Evolutionary conservation across 1,284 basidiomycete species (phyloP), one percentile per base, ranked within the genome.

Genomic region (Takashimella koratensis): DNA sequence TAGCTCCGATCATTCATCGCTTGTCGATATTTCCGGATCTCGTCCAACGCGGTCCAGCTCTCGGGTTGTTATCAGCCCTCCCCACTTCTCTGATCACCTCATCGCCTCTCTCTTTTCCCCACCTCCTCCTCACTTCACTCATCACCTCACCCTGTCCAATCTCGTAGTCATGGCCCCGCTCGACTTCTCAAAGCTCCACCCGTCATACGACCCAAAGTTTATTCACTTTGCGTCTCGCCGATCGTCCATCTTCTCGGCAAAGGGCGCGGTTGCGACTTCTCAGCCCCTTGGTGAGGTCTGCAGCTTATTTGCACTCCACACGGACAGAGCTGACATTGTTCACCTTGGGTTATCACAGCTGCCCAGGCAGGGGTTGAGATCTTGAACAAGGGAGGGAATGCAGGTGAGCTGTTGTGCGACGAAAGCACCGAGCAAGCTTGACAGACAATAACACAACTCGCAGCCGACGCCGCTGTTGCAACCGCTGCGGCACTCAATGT

Each of bases 291-390:
- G 65, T 66, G 42, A 41, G 55, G 19, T 39, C 16, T 26, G 11
- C 22, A 43, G n/a, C 24, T 8, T 43, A 22, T 20, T 22, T 20
- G 4, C 5, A 12, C 40, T n/a, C n/a, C n/a, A n/a, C n/a, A n/a
- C n/a, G n/a, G 36, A 11, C n/a, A n/a, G n/a, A 40, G 36, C 36
- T 40, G 36, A 40, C n/a, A 40, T 11, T 40, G 57, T 50, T n/a
- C n/a, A n/a, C n/a, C n/a, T n/a, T n/a, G n/a, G n/a, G n/a, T n/a
- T n/a, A n/a, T n/a, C n/a, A 22, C 40, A 66, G 94, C 93, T 1
- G 84, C 86, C 8, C 86, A 88, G 67, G 91, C 88, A 6, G 94
- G 93, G 0, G 76, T 97, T 41, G 90, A 94, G 74, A 87, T 97
- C 54, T 77, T 97, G 36, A 82, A 86, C 52, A 86, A 86, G 68